These are phyloP conservation scores for Flaveria brownii DNA, from an alignment of 129 eudicot genomes.

Conservation along the genomic window DNA sequence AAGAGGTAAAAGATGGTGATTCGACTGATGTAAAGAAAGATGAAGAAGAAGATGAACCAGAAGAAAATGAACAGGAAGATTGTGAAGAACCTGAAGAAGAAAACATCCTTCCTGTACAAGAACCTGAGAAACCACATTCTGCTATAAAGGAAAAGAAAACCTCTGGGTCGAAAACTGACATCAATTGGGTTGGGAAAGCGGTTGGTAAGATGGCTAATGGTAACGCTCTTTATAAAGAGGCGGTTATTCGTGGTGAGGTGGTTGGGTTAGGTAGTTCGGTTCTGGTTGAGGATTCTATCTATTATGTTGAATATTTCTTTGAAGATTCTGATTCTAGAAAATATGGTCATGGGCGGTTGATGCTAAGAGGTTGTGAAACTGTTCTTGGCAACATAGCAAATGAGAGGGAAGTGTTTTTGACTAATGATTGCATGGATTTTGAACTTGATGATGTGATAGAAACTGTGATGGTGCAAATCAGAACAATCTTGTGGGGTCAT, in stretches of 20 bases:
- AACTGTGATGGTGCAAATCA: slow-evolving; percentile 47
- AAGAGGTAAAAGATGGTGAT: slow-evolving; percentile 55
- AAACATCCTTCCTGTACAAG: slow-evolving; percentile 19
- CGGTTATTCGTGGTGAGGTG: slow-evolving; percentile 52
- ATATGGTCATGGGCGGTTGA: slow-evolving; percentile 69
- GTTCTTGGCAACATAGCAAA: slow-evolving; percentile 79
- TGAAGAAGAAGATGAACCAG: slow-evolving; percentile 61
- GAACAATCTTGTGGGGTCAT: slow-evolving; percentile 73
- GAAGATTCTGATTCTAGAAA: slow-evolving; percentile 64
- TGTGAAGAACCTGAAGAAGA: slow-evolving; percentile 54
- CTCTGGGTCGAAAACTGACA: slow-evolving; percentile 33
- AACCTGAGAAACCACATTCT: slow-evolving; percentile 29
- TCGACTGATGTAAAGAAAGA: slow-evolving; percentile 53
- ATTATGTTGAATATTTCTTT: slow-evolving; percentile 79
- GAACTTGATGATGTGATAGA: slow-evolving; percentile 59
- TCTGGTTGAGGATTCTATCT: slow-evolving; percentile 55
- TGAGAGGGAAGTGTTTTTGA: slow-evolving; percentile 83
- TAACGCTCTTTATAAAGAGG: slow-evolving; percentile 55
- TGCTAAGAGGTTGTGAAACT: slow-evolving; percentile 73
- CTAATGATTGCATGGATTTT: slow-evolving; percentile 72
- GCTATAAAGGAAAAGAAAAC: slow-evolving; percentile 40
- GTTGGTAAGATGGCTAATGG: slow-evolving; percentile 50
- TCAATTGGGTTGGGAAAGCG: slow-evolving; percentile 68
- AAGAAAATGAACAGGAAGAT: slow-evolving; percentile 68
- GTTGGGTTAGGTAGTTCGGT: slow-evolving; percentile 66